phyloP scores from a whole-genome alignment of 108 stramenopile genomes.

The Skeletonema costatum region DNA sequence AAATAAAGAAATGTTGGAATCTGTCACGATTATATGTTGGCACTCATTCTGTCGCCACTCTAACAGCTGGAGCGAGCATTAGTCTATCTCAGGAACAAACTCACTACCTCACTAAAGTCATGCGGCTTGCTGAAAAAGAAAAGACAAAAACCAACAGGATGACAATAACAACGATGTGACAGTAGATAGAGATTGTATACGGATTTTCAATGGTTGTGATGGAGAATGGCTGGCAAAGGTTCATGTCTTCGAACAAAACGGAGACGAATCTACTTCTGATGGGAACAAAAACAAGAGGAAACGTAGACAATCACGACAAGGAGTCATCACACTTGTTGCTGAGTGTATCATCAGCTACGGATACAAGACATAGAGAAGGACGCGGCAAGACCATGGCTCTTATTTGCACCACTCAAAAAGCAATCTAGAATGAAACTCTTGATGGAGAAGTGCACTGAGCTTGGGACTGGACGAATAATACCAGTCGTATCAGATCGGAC shows the following conservation, averaged over 20 bases:
- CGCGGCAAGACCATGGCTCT: conserved; percentile 34
- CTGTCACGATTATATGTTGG: conserved; percentile 45
- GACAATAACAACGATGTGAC: neutral
- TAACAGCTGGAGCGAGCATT: conserved; percentile 21
- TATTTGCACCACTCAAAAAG: conserved; percentile 65
- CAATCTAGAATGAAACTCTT: conserved; percentile 66
- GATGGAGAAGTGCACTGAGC: conserved; percentile 82
- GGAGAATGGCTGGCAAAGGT: conserved; percentile 84
- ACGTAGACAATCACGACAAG: conserved; percentile 17
- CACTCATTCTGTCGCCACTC: neutral
- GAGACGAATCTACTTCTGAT: neutral
- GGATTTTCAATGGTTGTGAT: conserved; percentile 75
- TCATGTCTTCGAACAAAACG: neutral
- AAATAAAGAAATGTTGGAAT: conserved; percentile 26
- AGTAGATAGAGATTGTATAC: conserved; percentile 29
- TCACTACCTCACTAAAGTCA: conserved; percentile 76
- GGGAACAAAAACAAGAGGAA: conserved; percentile 11
- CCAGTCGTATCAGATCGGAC: conserved; percentile 48
- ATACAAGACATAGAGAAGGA: conserved; percentile 19
- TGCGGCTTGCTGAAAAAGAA: conserved; percentile 70
- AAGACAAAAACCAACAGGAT: conserved; percentile 10
- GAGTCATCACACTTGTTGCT: conserved; percentile 27
- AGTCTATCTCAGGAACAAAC: conserved; percentile 62
- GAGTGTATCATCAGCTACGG: conserved; percentile 58
- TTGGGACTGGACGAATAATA: conserved; percentile 53